Base-by-base conservation (phyloP, 495 filamentous ascomycete species). In the Rostrohypoxylon terebratum region DNA sequence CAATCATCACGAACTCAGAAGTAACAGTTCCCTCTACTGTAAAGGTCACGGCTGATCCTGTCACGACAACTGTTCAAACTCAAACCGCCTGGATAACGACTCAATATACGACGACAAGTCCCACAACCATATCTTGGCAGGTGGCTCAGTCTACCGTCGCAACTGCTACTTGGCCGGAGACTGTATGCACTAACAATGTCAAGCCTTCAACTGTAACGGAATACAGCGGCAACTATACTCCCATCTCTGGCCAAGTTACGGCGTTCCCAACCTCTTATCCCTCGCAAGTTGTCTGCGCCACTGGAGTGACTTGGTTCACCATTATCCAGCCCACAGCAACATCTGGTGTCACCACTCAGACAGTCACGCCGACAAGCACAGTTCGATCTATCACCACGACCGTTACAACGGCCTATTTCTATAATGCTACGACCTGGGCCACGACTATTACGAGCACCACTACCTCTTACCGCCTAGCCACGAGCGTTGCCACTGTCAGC, bases 181-280 rank as follows among this genome's bases (percentile, higher is more conserved):
- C 66, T 1, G 63, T 73, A 0, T 77, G 75, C 13, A 73, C 68
- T 4, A 64, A 72, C 20, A 64, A 44, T 11, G 64, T 66, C 1
- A 61, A 59, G 5, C 75, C 73, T 14, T 45, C 66, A 13, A 72
- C 61, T n/a, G 70, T 76, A 31, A 76, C 75, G n/a, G 45, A 72
- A 38, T 77, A 72, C 63, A 72, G 57, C 57, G 76, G 76, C 16
- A 73, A 36, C 11, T 78, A 75, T 62, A 50, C 42, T 1, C 74
- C 74, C 0, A 25, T 71, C 14, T 31, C 74, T 10, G 71, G 74
- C 10, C 74, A 77, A 38, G 59, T 61, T 14, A 75, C 74, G 2
- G 61, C 50, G 6, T 33, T 65, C 1, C 69, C 71, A 5, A 47
- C 74, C 10, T 53, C 71, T 0, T 78, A 76, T 45, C 69, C 74